Conservation (phyloP, 371 early-diverging fungal species). For the Sporodiniella umbellata region DNA sequence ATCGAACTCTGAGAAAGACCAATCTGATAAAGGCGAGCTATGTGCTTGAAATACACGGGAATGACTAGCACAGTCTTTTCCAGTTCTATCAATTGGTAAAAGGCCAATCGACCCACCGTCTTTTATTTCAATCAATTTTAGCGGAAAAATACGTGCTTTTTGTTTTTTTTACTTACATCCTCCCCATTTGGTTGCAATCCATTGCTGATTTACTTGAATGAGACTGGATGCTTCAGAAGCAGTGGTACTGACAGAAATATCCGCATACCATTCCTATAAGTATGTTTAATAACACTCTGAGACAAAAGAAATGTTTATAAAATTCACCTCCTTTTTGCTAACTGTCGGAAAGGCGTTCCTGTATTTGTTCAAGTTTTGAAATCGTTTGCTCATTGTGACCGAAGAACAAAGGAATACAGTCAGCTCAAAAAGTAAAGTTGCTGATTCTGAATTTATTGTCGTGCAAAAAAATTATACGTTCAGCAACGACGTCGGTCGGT, state of each 20-base stretch:
- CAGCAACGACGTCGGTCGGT: no score
- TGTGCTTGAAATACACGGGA: slow-evolving; percentile 43
- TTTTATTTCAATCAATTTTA: slow-evolving; percentile 2
- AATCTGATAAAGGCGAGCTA: slow-evolving; percentile 49
- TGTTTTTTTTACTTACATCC: slow-evolving; percentile 25
- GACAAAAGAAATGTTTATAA: not conserved
- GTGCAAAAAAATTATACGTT: no score
- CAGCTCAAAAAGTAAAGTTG: no score
- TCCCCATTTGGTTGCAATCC: slow-evolving; percentile 52
- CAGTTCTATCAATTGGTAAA: slow-evolving; percentile 36
- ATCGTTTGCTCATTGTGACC: slow-evolving; percentile 40
- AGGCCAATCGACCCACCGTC: slow-evolving; percentile 44
- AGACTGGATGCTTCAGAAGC: slow-evolving; percentile 46
- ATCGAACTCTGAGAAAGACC: slow-evolving; percentile 54
- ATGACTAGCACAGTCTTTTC: slow-evolving; percentile 38
- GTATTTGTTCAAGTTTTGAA: slow-evolving; percentile 57
- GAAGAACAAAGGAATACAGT: slow-evolving; percentile 1
- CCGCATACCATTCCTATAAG: slow-evolving; percentile 52
- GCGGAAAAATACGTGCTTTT: not conserved
- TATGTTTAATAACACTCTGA: not conserved
- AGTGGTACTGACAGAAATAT: slow-evolving; percentile 42
- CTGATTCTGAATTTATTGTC: no score
- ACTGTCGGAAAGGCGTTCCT: slow-evolving; percentile 58
- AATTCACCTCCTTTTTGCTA: slow-evolving; percentile 53
- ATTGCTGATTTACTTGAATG: slow-evolving; percentile 42